phyloP scores from a whole-genome alignment of 2,329 filamentous ascomycete species.

The Nemania serpens region DNA sequence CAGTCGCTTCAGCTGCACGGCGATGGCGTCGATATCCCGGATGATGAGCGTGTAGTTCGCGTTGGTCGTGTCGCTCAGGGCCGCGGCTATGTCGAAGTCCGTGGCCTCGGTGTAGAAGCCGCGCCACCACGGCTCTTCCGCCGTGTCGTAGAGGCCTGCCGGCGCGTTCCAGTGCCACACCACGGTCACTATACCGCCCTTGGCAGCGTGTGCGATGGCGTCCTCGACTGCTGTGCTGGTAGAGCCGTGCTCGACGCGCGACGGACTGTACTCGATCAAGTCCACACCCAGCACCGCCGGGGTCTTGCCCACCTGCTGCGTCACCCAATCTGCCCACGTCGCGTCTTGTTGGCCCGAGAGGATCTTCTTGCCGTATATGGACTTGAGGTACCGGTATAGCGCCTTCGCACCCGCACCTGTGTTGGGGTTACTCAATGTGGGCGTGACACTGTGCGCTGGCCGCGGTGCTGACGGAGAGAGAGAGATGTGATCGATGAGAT shows the following conservation, averaged over 20 bases:
- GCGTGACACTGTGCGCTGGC: not conserved
- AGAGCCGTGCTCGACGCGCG: slow-evolving; percentile 9
- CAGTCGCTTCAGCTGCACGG: slow-evolving; percentile 4
- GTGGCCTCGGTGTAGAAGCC: slow-evolving; percentile 11
- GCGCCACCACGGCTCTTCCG: slow-evolving; percentile 2
- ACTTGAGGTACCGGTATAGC: slow-evolving; percentile 2
- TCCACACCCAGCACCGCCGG: slow-evolving; percentile 7
- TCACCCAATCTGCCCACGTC: not conserved
- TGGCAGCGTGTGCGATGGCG: slow-evolving; percentile 7
- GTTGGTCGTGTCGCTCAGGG: slow-evolving; percentile 2
- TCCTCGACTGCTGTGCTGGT: slow-evolving; percentile 9
- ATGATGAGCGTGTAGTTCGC: slow-evolving; percentile 8
- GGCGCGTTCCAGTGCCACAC: slow-evolving; percentile 12
- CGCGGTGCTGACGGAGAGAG: not conserved
- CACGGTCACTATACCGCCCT: slow-evolving; percentile 8
- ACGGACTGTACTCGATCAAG: slow-evolving; percentile 9
- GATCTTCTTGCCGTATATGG: slow-evolving; percentile 4
- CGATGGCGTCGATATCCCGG: slow-evolving; percentile 6
- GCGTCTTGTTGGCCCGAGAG: slow-evolving; percentile 6
- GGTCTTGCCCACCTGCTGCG: slow-evolving; percentile 3
- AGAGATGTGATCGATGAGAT: slow-evolving; percentile 5
- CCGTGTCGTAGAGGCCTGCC: slow-evolving; percentile 1
- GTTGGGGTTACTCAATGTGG: not conserved
- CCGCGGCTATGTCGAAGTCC: slow-evolving; percentile 3
- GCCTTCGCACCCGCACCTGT: not conserved